Evolutionary conservation across 768 basidiomycete species (phyloP), one percentile per base, ranked within the genome.

Genomic region (Hygrophorus pudorinus): DNA sequence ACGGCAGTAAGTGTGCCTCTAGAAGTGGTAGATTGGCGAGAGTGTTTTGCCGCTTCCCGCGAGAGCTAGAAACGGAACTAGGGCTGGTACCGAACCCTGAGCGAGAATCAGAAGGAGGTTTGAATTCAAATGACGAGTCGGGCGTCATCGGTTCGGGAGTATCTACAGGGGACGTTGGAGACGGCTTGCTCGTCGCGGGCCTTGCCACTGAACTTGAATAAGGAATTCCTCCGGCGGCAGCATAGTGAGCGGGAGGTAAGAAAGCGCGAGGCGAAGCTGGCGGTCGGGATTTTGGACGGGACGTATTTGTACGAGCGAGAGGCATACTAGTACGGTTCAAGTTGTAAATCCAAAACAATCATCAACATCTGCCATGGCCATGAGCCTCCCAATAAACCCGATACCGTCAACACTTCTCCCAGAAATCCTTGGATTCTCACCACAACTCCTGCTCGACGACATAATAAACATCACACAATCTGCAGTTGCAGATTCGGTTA

Each of bases 401-500:
- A n/a, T 57, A 8, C 71, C 68, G 2, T 70, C 76, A 4, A 65
- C 78, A 2, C 68, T 84, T 5, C 61, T 84, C 1, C 76, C 78
- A 0, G 81, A 92, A 61, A 75, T 87, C 11, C 73, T 92, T 2
- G 85, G 85, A 0, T 91, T 90, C 54, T 79, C 85, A 0, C 89
- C 88, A 0, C 84, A 91, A 52, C 74, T 85, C 14, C 66, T 93
- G 3, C 78, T 91, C 1, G 88, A 92, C 61, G 85, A 92, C 50
- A 81, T 91, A 37, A 81, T 89, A 51, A 87, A 90, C 63, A 77
- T 78, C 48, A 79, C 85, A 0, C 83, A 89, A 53, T 79, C 86
- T 48, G 77, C 84, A 2, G 80, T 91, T 12, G 77, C 79, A 30
- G 79, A 84, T 47, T 79, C 81, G 2, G 79, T 87, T 11, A 83